Conservation (phyloP, 2,329 filamentous ascomycete species). For the Hymenoscyphus fraxineus region DNA sequence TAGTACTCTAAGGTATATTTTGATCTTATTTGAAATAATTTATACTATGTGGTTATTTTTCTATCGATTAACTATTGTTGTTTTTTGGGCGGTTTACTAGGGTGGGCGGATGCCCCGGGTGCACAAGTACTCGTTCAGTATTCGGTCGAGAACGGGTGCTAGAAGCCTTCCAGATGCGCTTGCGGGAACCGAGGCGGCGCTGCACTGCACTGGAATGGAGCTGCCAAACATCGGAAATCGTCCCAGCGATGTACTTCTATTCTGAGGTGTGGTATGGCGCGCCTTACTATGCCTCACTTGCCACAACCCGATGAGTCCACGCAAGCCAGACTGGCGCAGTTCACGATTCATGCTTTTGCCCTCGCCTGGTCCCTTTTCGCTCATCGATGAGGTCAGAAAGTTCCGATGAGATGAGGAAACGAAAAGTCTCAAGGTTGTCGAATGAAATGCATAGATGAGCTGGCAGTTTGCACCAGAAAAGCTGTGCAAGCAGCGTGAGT, state of each 20-base stretch:
- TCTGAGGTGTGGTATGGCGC: not conserved
- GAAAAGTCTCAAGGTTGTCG: conserved; percentile 1
- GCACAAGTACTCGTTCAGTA: not conserved
- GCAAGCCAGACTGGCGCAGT: not conserved
- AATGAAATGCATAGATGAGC: conserved; percentile 10
- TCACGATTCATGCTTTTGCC: not conserved
- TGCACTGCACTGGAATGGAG: not conserved
- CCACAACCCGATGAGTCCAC: not conserved
- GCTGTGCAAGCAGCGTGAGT: not conserved
- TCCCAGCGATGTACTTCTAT: not conserved
- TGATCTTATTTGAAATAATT: no score
- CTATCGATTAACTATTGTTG: no score
- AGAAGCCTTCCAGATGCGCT: not conserved
- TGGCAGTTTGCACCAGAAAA: conserved; percentile 6
- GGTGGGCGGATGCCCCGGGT: no score
- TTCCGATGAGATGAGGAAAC: conserved; percentile 1
- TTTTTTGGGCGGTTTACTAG: no score
- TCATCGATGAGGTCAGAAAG: conserved; percentile 6
- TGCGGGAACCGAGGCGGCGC: not conserved
- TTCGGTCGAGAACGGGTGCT: not conserved
- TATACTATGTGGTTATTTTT: no score
- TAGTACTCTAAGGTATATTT: no score
- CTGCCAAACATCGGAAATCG: not conserved
- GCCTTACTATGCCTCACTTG: not conserved
- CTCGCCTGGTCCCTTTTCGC: not conserved